Conservation (phyloP, 768 basidiomycete species). For the Daedaleopsis sinensis region DNA sequence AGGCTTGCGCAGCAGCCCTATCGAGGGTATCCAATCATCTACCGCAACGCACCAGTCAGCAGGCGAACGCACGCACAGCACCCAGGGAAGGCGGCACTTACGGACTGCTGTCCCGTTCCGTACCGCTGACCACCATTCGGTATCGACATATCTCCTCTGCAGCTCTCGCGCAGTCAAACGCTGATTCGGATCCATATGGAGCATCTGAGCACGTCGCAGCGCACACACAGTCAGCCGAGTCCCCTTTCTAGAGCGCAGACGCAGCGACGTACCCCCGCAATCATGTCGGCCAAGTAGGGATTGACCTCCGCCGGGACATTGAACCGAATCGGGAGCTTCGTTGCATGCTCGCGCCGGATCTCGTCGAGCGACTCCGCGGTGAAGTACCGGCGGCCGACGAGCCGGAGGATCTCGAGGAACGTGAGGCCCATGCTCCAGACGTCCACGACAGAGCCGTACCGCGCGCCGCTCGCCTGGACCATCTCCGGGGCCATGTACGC, state of each 20-base stretch:
- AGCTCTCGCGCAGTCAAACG: constrained; percentile 4
- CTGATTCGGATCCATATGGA: background rate
- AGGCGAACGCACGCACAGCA: background rate
- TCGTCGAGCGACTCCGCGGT: background rate
- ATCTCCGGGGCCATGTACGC: constrained; percentile 54
- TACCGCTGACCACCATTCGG: background rate
- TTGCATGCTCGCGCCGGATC: background rate
- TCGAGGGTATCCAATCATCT: constrained; percentile 7
- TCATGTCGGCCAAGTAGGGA: background rate
- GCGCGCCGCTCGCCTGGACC: constrained; percentile 29
- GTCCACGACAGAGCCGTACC: constrained; percentile 48
- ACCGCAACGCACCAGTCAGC: background rate
- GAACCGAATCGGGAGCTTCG: background rate
- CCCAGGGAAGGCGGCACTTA: background rate
- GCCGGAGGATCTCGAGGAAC: constrained; percentile 44
- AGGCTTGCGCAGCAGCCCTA: background rate
- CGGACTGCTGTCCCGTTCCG: background rate
- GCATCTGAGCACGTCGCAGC: background rate
- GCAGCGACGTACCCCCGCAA: background rate
- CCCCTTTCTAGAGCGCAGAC: background rate
- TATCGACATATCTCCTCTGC: background rate
- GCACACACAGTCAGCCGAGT: background rate
- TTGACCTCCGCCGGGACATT: background rate
- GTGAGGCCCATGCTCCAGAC: constrained; percentile 54
- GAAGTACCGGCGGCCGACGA: background rate